Conservation (phyloP, 352 stramenopile genomes). For the Pythium utonaiense region DNA sequence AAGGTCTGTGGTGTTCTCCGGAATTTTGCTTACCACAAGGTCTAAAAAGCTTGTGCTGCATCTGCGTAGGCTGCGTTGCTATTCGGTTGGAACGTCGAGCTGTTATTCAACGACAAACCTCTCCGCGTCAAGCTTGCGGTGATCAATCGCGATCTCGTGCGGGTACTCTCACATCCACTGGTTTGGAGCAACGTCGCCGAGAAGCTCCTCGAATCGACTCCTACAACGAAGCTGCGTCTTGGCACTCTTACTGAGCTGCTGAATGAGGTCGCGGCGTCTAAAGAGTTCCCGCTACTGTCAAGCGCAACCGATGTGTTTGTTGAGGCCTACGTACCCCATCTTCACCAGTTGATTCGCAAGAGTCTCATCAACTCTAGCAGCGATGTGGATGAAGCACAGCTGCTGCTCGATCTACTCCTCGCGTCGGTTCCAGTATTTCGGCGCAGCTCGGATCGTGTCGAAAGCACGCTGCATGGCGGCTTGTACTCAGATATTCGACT, state of each 20-base stretch:
- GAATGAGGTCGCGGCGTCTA: conserved; percentile 31
- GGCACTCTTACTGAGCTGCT: conserved; percentile 37
- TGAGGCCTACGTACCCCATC: conserved; percentile 34
- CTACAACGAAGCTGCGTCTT: conserved; percentile 24
- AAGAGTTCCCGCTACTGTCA: conserved; percentile 31
- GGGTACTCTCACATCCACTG: conserved; percentile 32
- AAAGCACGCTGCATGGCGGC: conserved; percentile 24
- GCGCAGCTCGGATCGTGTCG: conserved; percentile 31
- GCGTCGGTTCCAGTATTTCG: conserved; percentile 41
- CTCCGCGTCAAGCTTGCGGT: conserved; percentile 28
- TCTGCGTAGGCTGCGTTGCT: conserved; percentile 28
- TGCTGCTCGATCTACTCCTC: conserved; percentile 40
- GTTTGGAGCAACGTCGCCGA: conserved; percentile 41
- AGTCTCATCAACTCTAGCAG: conserved; percentile 15
- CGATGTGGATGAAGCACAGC: conserved; percentile 35
- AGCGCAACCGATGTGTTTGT: conserved; percentile 47
- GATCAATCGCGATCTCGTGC: conserved; percentile 46
- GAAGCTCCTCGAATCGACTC: conserved; percentile 19
- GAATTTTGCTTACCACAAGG: too few species aligned
- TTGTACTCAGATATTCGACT: conserved; percentile 41
- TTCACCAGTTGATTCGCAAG: conserved; percentile 38
- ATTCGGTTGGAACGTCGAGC: conserved; percentile 46
- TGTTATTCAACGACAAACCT: conserved; percentile 32
- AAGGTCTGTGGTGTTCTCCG: conserved; percentile 20
- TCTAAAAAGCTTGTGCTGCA: too few species aligned